A percentile compares a stretch with the other conserved stretches of the same genome.
phyloP scores from a whole-genome alignment of 495 filamentous ascomycete species.

The Daldinia childiae region DNA sequence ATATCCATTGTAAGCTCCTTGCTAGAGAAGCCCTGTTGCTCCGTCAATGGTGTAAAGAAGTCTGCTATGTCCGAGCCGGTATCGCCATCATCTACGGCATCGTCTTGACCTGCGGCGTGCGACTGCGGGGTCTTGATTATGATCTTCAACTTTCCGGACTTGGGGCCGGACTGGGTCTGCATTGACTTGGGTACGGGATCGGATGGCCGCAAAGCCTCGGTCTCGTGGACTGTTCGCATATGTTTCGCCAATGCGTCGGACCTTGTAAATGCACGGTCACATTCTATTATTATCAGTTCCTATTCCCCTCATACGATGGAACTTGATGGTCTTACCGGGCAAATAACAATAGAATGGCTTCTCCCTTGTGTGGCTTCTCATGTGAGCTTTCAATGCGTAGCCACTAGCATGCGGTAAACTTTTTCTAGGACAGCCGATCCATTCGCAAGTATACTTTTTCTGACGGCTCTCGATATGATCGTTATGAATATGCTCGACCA shows the following conservation, averaged over 20 bases:
- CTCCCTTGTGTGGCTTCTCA: constrained; percentile 96
- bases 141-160: constrained; percentile 72
- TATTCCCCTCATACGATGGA: background rate
- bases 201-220: constrained; percentile 87
- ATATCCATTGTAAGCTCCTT: constrained; percentile 76
- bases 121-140: constrained; percentile 65
- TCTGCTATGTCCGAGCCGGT: constrained; percentile 58
- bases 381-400: constrained; percentile 95
- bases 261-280: constrained; percentile 95
- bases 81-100: constrained; percentile 61
- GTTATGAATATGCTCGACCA: constrained; percentile 93
- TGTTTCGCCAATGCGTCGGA: constrained; percentile 98
- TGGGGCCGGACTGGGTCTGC: constrained; percentile 60
- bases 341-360: constrained; percentile 97
- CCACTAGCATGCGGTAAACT: constrained; percentile 91
- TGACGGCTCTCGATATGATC: constrained; percentile 85
- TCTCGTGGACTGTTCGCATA: constrained; percentile 98
- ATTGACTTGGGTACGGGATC: constrained; percentile 84
- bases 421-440: constrained; percentile 87
- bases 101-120: constrained; percentile 64
- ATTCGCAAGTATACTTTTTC: constrained; percentile 88
- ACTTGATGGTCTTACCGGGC: constrained; percentile 69
- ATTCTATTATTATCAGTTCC: constrained; percentile 68
- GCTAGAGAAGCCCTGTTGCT: constrained; percentile 73
- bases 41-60: constrained; percentile 60